These are phyloP conservation scores for Lodderomyces oxycetoniae DNA, from an alignment of 1,139 yeast species.

Conservation along the genomic window DNA sequence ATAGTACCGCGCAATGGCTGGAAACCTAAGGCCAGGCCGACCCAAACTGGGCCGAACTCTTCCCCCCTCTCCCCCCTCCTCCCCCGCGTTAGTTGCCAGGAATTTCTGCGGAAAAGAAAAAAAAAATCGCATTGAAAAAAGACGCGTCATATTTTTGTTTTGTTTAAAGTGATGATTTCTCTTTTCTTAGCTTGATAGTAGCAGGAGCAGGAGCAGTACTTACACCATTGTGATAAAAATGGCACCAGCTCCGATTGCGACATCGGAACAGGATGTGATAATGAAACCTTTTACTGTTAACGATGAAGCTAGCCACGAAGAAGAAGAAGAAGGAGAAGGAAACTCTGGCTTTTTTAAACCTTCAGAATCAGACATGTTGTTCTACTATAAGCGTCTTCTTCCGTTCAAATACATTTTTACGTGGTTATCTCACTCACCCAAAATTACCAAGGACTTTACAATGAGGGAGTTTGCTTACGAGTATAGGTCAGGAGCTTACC, in stretches of 20 bases:
- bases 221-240: too few species aligned
- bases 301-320: neutral
- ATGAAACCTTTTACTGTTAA: neutral
- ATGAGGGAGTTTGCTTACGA: constrained; percentile 95
- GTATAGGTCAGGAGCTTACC: constrained; percentile 76
- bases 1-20: too few species aligned
- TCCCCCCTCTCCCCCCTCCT: too few species aligned
- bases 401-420: constrained; percentile 73
- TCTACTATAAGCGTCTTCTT: constrained; percentile 66
- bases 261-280: neutral
- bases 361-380: constrained; percentile 63
- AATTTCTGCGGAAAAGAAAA: too few species aligned
- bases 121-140: too few species aligned
- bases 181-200: too few species aligned
- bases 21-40: too few species aligned
- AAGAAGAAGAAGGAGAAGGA: neutral
- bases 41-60: too few species aligned
- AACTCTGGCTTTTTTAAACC: constrained; percentile 21
- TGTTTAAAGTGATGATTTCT: too few species aligned
- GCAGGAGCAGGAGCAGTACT: too few species aligned
- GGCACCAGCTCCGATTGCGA: neutral
- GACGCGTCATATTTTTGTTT: too few species aligned
- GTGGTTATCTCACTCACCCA: constrained; percentile 87
- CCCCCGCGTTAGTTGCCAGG: too few species aligned
- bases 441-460: constrained; percentile 64